Percentiles rank a stretch among this genome's conserved stretches.
Evolutionary conservation across 2,329 filamentous ascomycete species (phyloP).

Genomic region (Drechslera avenae): DNA sequence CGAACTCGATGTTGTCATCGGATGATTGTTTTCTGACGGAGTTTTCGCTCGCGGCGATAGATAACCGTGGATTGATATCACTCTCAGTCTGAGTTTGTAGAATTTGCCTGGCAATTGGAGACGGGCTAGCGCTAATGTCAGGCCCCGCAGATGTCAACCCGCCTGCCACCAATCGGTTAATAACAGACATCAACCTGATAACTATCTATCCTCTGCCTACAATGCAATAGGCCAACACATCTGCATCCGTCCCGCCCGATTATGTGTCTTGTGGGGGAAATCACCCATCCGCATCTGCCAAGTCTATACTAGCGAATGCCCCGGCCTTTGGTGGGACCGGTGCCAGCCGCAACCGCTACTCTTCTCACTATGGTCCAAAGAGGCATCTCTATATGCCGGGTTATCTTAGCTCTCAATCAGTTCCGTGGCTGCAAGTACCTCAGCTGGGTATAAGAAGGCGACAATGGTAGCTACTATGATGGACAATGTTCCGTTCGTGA

Average conservation of each 20-base stretch:
- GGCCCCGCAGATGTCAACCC: too few species aligned
- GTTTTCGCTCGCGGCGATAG: too few species aligned
- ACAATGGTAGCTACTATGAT: neutral
- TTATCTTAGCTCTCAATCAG: neutral
- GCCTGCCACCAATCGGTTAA: neutral
- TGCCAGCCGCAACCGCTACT: neutral
- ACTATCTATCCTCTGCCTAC: neutral
- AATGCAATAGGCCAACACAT: neutral
- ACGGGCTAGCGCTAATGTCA: too few species aligned
- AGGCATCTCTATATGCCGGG: slow-evolving; percentile 1
- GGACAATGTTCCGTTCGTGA: neutral
- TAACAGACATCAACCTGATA: neutral
- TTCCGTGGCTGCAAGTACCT: neutral
- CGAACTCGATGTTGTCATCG: too few species aligned
- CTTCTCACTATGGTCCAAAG: slow-evolving; percentile 2
- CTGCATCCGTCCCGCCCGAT: neutral
- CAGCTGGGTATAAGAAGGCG: neutral
- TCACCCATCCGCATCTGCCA: slow-evolving; percentile 1
- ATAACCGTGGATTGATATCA: too few species aligned
- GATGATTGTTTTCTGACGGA: too few species aligned
- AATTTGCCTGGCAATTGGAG: too few species aligned
- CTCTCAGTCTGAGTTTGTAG: too few species aligned
- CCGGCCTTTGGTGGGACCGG: neutral
- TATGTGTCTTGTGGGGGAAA: neutral
- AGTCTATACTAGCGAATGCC: neutral